Conservation (phyloP, 1,284 basidiomycete species). For the Naganishia sp. region DNA sequence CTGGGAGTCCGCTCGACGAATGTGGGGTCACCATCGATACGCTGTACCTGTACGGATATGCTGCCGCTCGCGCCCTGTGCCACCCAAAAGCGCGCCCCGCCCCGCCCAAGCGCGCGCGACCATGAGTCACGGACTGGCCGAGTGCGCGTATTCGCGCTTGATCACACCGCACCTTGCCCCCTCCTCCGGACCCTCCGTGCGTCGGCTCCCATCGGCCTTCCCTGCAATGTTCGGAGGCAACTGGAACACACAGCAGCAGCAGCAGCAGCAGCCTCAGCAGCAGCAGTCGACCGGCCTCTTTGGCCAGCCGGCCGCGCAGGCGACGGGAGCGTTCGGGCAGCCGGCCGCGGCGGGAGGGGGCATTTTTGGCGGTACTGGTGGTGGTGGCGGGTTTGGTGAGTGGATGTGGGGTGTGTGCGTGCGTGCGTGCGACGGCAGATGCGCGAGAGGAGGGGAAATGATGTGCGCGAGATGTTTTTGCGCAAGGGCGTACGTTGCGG, state of each 20-base stretch:
- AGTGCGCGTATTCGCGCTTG: too few relatives aligned
- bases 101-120: too few relatives aligned
- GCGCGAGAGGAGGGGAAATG: neutral
- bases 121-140: too few relatives aligned
- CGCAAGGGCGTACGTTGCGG: neutral
- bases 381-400: constrained; percentile 28
- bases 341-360: constrained; percentile 22
- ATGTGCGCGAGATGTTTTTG: neutral
- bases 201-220: neutral
- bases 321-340: constrained; percentile 26
- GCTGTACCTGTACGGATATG: too few relatives aligned
- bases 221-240: constrained; percentile 15
- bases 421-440: neutral
- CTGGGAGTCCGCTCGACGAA: too few relatives aligned
- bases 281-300: constrained; percentile 30
- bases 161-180: too few relatives aligned
- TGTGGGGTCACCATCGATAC: too few relatives aligned
- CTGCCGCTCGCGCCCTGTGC: too few relatives aligned
- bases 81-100: too few relatives aligned
- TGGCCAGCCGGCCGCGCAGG: constrained; percentile 26
- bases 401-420: neutral
- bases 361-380: constrained; percentile 23
- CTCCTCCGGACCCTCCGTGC: too few relatives aligned
- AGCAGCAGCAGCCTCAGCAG: constrained; percentile 33
- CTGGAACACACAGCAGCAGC: constrained; percentile 33